Conservation (phyloP, 495 filamentous ascomycete genomes). For the Aspergillus wentii region DNA sequence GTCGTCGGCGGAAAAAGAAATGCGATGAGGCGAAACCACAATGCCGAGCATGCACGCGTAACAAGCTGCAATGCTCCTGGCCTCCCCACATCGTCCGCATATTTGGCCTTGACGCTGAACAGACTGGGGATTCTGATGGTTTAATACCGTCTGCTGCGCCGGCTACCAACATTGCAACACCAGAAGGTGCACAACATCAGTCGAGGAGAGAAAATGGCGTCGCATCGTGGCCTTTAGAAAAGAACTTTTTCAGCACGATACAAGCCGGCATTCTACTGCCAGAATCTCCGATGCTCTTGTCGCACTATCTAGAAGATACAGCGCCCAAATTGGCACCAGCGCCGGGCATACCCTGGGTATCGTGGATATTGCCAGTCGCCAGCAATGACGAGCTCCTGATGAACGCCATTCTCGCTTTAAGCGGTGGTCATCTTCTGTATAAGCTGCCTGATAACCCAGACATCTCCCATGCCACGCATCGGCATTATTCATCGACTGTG, state of each 20-base stretch:
- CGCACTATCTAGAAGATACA: too few relatives aligned
- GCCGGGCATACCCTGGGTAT: too few relatives aligned
- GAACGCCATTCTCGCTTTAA: conserved; percentile 3
- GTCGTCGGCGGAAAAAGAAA: conserved; percentile 9
- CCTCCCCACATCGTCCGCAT: conserved; percentile 1
- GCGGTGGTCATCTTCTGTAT: conserved; percentile 2
- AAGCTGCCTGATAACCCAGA: conserved; percentile 1
- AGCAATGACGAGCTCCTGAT: conserved; percentile 4
- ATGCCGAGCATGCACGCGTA: conserved; percentile 2
- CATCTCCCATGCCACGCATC: background rate
- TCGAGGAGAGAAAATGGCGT: too few relatives aligned
- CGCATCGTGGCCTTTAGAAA: too few relatives aligned
- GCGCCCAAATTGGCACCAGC: too few relatives aligned
- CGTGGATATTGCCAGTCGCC: conserved; percentile 3
- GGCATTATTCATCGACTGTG: conserved; percentile 3
- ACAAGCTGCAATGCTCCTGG: conserved; percentile 3
- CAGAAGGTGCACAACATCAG: too few relatives aligned
- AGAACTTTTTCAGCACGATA: too few relatives aligned
- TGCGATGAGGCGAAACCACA: conserved; percentile 8
- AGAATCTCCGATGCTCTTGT: too few relatives aligned
- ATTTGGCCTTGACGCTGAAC: background rate
- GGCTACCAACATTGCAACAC: too few relatives aligned
- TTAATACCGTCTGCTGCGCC: too few relatives aligned
- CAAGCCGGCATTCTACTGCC: too few relatives aligned
- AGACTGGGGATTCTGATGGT: too few relatives aligned